Base-by-base conservation (phyloP, 129 eudicot species). In the Chrysanthemum lavandulifolium region DNA sequence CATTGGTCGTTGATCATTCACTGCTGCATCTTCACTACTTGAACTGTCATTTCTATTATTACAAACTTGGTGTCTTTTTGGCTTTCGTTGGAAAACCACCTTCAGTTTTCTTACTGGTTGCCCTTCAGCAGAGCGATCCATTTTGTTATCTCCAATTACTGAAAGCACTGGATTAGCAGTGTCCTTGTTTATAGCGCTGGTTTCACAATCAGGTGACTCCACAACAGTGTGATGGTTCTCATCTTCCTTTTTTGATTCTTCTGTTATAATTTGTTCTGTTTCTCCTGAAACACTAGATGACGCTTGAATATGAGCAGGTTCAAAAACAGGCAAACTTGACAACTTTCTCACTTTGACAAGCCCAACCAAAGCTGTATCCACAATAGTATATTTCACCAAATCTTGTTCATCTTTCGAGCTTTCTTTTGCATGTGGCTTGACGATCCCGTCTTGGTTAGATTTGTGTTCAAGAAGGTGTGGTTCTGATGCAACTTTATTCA, bases 401-500 rank as follows among this genome's bases (percentile, higher is more conserved):
- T 65, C 60, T 43, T 49, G 47, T 45, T 14, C 45, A 54, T 50
- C 79, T 47, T 77, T 79, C 10, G 57, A 16, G 2, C 47, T 74
- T 23, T 15, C 36, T 60, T 60, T 60, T 14, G 2, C 40, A 0
- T 59, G 31, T 15, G 67, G 71, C 45, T 43, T 67, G 2, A 69
- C 76, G 16, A 33, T 53, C 53, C 72, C 19, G 3, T 10, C 61
- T 19, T 54, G 58, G 61, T 82, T 81, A 23, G 73, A 40, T 68
- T 71, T 79, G 40, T 69, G 80, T 50, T 82, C 84, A 19, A 85
- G 82, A 53, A 79, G 82, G 59, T 85, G 63, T 33, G 56, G 72
- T 25, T 87, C 85, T 7, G 79, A 57, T 29, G 85, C 85, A 29
- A 87, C 89, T 77, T 84, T 87, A 25, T 82, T 78, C 80, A 87